phyloP scores from a whole-genome alignment of 2,329 filamentous ascomycete genomes.

The Corinectria fuckeliana region DNA sequence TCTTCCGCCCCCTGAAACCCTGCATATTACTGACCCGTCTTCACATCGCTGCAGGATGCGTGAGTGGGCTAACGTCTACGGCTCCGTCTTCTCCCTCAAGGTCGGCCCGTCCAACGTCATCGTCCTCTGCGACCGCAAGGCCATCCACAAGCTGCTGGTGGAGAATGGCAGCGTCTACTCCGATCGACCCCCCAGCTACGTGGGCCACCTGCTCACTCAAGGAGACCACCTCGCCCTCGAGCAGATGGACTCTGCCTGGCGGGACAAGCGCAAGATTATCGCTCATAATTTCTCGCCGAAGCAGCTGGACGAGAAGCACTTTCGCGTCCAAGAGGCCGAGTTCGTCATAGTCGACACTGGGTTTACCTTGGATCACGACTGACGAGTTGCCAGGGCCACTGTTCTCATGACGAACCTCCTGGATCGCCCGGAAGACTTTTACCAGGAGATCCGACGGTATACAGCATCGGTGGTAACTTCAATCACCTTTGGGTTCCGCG shows the following conservation, averaged over 20 bases:
- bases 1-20: no score
- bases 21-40: no score
- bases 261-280: neutral
- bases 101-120: conserved; percentile 48
- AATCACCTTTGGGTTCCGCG: neutral
- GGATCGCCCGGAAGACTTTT: neutral
- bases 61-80: conserved; percentile 51
- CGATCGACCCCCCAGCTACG: neutral
- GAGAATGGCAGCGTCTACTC: neutral
- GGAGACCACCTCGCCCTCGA: neutral
- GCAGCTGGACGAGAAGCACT: neutral
- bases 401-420: neutral
- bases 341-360: neutral
- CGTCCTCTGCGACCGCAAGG: conserved; percentile 53
- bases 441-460: neutral
- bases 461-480: neutral
- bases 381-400: neutral
- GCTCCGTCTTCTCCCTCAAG: conserved; percentile 52
- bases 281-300: neutral
- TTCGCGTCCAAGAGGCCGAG: neutral
- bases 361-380: neutral
- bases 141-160: neutral
- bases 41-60: neutral
- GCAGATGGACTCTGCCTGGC: neutral
- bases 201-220: neutral